Base-by-base conservation (phyloP, 768 basidiomycete species). In the Coprinellus micaceus region DNA sequence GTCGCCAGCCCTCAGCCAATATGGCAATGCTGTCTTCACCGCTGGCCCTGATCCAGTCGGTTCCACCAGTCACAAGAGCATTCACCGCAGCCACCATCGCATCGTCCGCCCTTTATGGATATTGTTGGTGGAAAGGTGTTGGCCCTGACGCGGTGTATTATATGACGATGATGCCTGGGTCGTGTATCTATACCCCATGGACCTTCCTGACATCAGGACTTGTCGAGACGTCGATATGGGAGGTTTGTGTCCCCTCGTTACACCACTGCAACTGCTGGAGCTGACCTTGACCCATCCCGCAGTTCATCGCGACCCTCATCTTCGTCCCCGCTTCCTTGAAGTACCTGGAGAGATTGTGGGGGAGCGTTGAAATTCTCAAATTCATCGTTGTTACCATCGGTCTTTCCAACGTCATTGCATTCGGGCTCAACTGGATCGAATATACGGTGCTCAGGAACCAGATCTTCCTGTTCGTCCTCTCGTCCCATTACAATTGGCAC, bases 261-360 rank as follows among this genome's bases (percentile, higher is more conserved):
- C 52, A 54, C 19, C 15, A 22, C 39, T 25, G 33, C 25, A 26
- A 33, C 25, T 55, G 21, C 49, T 37, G 56, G 56, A 54, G 55
- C 60, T 26, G 61, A 5, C 40, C 56, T 63, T 45, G 59, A 21
- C 9, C 48, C 13, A 12, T 2, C 15, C 9, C 12, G 30, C 68
- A 98, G 96, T 82, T 98, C 60, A 63, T 89, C 50, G 77, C 86
- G 58, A 85, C 94, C 2, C 72, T 92, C 55, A 70, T 94, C 51
- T 80, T 88, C 56, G 80, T 98, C 10, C 89, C 93, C 41, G 81
- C 93, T 15, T 86, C 89, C 37, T 77, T 94, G 50, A 85, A 90
- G 59, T 98, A 98, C 69, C 77, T 99, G 52, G 97, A 99, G 69
- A 81, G 95, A 26, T 75, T 99, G 54, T 99, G 97, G 97, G 96